Conservation (phyloP, 306 rosid genomes). For the Chamaecrista fasciculata region DNA sequence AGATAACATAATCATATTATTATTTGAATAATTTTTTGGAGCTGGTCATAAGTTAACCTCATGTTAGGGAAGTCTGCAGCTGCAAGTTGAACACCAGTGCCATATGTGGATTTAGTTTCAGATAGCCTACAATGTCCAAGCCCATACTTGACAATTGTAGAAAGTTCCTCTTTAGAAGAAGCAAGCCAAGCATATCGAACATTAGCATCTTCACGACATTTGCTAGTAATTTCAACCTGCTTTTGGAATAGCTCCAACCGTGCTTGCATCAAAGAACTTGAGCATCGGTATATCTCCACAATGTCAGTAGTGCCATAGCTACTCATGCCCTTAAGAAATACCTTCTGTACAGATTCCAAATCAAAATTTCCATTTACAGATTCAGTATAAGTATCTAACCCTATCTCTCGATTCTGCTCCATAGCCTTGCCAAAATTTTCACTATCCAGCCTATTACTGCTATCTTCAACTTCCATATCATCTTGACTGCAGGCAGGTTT, state of each 20-base stretch:
- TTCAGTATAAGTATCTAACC: conserved; percentile 35
- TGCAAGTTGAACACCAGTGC: conserved; percentile 70
- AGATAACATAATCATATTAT: neutral
- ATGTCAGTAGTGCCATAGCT: conserved; percentile 36
- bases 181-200: conserved; percentile 83
- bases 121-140: conserved; percentile 63
- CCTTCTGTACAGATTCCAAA: conserved; percentile 49
- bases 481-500: conserved; percentile 33
- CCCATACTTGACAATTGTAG: conserved; percentile 59
- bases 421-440: conserved; percentile 41
- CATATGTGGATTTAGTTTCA: conserved; percentile 46
- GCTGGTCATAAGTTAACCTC: conserved; percentile 47
- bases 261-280: conserved; percentile 44
- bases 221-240: conserved; percentile 69
- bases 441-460: conserved; percentile 42
- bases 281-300: conserved; percentile 49
- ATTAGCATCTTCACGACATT: conserved; percentile 61
- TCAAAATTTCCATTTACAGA: conserved; percentile 42
- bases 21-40: neutral
- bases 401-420: conserved; percentile 35
- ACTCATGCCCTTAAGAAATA: conserved; percentile 59
- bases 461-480: conserved; percentile 58
- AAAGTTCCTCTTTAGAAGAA: conserved; percentile 52
- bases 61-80: conserved; percentile 45
- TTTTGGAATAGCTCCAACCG: conserved; percentile 69